Percentiles rank a stretch among this genome's conserved stretches.
Evolutionary conservation across 2,329 filamentous ascomycete genomes (phyloP).

Genomic region (Paraphoma sp.): DNA sequence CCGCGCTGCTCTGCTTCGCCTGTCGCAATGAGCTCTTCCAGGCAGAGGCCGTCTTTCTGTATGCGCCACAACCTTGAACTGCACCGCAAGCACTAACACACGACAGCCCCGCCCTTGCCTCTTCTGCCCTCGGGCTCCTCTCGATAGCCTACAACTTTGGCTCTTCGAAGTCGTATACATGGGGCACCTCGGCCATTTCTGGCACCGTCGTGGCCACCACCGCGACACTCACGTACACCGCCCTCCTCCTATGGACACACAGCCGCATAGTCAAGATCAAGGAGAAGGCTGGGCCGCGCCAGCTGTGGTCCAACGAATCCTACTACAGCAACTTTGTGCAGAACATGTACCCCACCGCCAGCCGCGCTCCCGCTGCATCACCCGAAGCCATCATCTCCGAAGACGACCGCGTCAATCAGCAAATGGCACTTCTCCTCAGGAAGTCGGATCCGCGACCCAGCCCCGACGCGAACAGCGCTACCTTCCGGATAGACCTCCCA

Average conservation of each 20-base stretch:
- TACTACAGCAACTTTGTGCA: conserved; percentile 55
- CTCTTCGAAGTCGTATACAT: conserved; percentile 49
- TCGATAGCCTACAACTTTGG: conserved; percentile 58
- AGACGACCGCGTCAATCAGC: conserved; percentile 58
- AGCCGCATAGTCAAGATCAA: conserved; percentile 47
- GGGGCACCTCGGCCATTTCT: conserved; percentile 53
- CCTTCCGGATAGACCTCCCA: conserved; percentile 52
- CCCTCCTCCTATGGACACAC: conserved; percentile 52
- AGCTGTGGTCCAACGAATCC: conserved; percentile 44
- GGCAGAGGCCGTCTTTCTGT: conserved; percentile 56
- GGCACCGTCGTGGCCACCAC: conserved; percentile 49
- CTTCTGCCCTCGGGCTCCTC: conserved; percentile 55
- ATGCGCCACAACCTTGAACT: conserved; percentile 15
- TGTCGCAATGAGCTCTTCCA: conserved; percentile 56
- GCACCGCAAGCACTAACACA: conserved; percentile 19
- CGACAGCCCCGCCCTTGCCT: conserved; percentile 48
- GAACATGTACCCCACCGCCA: conserved; percentile 55
- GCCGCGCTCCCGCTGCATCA: conserved; percentile 32
- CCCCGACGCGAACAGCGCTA: conserved; percentile 46
- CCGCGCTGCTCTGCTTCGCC: conserved; percentile 55
- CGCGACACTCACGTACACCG: conserved; percentile 51
- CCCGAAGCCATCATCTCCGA: conserved; percentile 47
- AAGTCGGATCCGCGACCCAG: conserved; percentile 41
- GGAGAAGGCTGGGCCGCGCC: conserved; percentile 24
- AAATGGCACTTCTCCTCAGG: conserved; percentile 57